These are phyloP conservation scores for Talaromyces sp. DNA, from an alignment of 2,329 filamentous ascomycete species.

Conservation along the genomic window DNA sequence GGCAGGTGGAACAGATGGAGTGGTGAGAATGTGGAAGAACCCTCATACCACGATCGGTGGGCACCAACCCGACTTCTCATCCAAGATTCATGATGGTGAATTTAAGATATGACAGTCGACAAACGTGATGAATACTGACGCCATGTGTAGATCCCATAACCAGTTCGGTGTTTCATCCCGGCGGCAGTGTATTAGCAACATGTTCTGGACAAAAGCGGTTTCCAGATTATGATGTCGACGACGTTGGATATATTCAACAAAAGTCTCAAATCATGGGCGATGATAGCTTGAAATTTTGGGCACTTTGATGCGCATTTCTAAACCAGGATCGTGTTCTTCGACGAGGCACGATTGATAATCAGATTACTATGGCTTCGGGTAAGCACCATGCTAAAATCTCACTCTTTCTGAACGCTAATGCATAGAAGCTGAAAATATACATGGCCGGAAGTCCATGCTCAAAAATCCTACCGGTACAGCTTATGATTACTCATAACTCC, in stretches of 20 bases:
- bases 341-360: neutral
- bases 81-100: conserved; percentile 48
- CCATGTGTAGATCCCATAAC: conserved; percentile 44
- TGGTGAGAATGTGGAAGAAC: conserved; percentile 52
- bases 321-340: neutral
- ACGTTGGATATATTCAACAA: conserved; percentile 10
- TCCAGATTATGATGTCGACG: conserved; percentile 23
- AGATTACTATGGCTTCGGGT: neutral
- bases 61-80: conserved; percentile 44
- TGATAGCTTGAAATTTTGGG: conserved; percentile 45
- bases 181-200: conserved; percentile 50
- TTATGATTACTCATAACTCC: neutral
- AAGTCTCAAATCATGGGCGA: conserved; percentile 25
- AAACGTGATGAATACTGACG: conserved; percentile 22
- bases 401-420: neutral
- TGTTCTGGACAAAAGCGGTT: conserved; percentile 48
- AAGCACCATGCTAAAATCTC: neutral
- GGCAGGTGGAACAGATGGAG: conserved; percentile 59
- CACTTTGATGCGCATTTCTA: conserved; percentile 21
- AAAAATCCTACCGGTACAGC: neutral
- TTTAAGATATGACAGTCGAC: neutral
- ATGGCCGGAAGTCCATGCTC: neutral
- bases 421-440: neutral
- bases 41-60: conserved; percentile 43
- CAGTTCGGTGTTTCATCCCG: conserved; percentile 48